phyloP scores from a whole-genome alignment of 345 rosid species.

The Citrus hindsii region DNA sequence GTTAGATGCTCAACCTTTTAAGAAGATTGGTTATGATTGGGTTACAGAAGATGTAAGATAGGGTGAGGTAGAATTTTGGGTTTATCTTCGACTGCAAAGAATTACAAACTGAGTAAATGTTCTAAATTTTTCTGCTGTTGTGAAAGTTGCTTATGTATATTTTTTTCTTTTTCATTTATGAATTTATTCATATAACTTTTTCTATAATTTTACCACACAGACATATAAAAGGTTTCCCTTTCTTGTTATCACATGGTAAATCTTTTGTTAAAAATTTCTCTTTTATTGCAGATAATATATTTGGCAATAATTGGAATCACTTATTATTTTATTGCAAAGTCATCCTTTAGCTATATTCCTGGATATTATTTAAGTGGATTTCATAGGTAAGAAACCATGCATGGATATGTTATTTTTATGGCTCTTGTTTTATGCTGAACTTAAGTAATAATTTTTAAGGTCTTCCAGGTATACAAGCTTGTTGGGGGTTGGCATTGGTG shows the following conservation, averaged over 20 bases:
- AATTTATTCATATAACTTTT: not conserved
- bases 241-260: not conserved
- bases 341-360: slow-evolving; percentile 75
- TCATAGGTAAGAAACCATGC: slow-evolving; percentile 54
- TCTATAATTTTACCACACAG: not conserved
- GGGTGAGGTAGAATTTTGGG: not conserved
- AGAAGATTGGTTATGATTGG: not conserved
- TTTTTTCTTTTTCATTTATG: not conserved
- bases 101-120: not conserved
- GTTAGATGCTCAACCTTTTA: not conserved
- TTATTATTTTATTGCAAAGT: slow-evolving; percentile 51
- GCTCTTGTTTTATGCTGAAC: not conserved
- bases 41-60: not conserved
- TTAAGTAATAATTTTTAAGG: slow-evolving; percentile 5
- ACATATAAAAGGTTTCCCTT: not conserved
- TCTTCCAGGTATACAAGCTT: slow-evolving; percentile 68
- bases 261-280: not conserved
- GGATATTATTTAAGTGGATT: slow-evolving; percentile 78
- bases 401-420: not conserved
- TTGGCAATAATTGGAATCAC: slow-evolving; percentile 65
- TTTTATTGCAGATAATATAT: slow-evolving; percentile 59
- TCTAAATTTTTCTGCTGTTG: not conserved
- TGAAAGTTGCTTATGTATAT: not conserved
- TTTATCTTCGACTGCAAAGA: not conserved
- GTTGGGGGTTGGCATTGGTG: slow-evolving; percentile 65